Conservation (phyloP, 805 yeast species). For the Lipomyces japonicus region DNA sequence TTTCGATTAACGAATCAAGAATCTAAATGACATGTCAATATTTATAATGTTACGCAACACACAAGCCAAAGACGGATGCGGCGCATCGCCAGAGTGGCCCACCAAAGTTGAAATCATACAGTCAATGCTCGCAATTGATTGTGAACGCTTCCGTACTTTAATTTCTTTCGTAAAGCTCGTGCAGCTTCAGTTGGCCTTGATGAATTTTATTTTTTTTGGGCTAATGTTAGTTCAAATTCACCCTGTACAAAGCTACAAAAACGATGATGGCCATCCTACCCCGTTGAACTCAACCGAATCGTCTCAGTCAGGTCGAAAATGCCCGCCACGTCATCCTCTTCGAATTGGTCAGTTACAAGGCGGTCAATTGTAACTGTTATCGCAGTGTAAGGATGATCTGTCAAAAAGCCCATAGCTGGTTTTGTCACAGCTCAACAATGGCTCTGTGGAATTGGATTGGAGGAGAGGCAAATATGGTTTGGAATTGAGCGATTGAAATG, state of each 20-base stretch:
- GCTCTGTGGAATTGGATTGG: too few relatives aligned
- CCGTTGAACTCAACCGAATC: slow-evolving; percentile 42
- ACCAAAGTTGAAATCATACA: slow-evolving; percentile 35
- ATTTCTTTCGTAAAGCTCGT: slow-evolving; percentile 78
- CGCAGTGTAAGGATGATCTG: slow-evolving; percentile 45
- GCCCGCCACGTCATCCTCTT: slow-evolving; percentile 43
- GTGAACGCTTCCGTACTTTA: slow-evolving; percentile 72
- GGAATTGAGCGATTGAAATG: too few relatives aligned
- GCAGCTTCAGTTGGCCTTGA: slow-evolving; percentile 73
- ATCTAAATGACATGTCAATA: slow-evolving; percentile 31
- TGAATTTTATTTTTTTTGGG: too few relatives aligned
- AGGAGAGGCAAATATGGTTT: too few relatives aligned
- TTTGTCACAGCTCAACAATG: too few relatives aligned
- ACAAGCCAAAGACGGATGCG: too few relatives aligned
- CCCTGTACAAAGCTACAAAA: not conserved
- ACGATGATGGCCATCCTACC: slow-evolving; percentile 33
- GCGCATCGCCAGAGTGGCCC: not conserved
- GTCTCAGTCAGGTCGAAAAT: slow-evolving; percentile 58
- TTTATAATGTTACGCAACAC: not conserved
- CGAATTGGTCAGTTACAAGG: slow-evolving; percentile 36
- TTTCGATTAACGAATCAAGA: slow-evolving; percentile 57
- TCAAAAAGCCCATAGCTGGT: slow-evolving; percentile 26
- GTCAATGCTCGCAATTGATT: slow-evolving; percentile 69
- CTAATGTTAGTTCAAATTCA: not conserved
- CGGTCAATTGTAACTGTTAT: slow-evolving; percentile 42